Evolutionary conservation across 768 basidiomycete genomes (phyloP), one percentile per base, ranked within the genome.

Genomic region (Leccinum rimulosum): DNA sequence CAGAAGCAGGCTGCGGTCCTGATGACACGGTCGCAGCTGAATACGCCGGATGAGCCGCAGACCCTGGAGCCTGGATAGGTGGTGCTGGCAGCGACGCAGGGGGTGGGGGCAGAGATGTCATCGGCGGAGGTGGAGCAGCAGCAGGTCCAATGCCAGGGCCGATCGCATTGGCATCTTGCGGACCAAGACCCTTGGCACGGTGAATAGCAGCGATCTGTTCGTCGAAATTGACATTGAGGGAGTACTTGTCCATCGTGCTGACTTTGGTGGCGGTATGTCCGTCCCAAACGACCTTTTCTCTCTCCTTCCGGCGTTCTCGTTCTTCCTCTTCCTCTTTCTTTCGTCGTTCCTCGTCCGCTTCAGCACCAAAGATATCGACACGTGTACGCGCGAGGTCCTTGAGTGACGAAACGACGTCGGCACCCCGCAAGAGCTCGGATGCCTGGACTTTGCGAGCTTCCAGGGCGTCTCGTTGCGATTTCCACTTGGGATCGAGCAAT

Each of bases 121-220:
- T 76, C 47, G 79, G 68, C 2, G 88, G 80, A 27, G 86, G 82
- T 43, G 85, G 88, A 36, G 81, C 83, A n/a, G 87, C 85, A 12
- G 85, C 85, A 51, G 93, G 91, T 1, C 91, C 92, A 61, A 95
- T 93, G 27, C 92, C 90, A 57, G 91, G 93, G 3, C 93, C 93
- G 55, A 93, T 91, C 3, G 88, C 89, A 61, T 87, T 87, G 48
- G 75, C 74, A 51, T 91, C 91, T 79, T 91, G 87, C 54, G 87
- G 89, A 63, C 90, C 88, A 33, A 96, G 83, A 75, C 93, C 94
- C 72, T 94, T 93, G 27, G 93, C 85, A 58, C 89, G 89, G 75
- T 97, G 95, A 59, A 98, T 94, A 51, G 95, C 93, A 48, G 93
- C 93, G 72, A 99, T 99, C 72, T 99, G 97, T 69, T 98, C 95